Base-by-base conservation (phyloP, 1,284 basidiomycete species). In the Microbotryomycetes sp. region DNA sequence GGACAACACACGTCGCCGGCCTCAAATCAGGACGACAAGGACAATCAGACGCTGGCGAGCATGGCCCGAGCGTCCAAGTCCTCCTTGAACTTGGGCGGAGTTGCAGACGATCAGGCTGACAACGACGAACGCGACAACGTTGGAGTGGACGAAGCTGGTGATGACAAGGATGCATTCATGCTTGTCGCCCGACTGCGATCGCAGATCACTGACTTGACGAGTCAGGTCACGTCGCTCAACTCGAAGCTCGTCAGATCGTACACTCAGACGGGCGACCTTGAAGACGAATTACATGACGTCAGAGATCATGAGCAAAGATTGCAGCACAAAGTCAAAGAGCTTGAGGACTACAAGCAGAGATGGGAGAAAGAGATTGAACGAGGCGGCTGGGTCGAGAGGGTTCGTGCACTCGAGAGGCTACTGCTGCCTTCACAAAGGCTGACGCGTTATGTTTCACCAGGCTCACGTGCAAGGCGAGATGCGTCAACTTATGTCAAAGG, bases 171-270 rank as follows among this genome's bases (percentile, higher is more conserved):
- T 12, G 54, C 36, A 7, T 58, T 59, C 6, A 81, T 85, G 77
- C 81, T 93, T 69, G 89, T 93, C 70, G 76, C 81, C 15, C 86
- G 88, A 0, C 80, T 96, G 23, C 85, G 89, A 30, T 76, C 80
- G 2, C 92, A 96, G 74, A 83, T 96, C 19, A 82, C 85, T 59
- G 89, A 96, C 73, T 81, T 97, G 54, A 86, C 88, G 71, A 85
- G 87, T 28, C 93, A 97, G 76, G 89, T 96, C 49, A 85, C 86
- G 26, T 84, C 88, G 73, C 86, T 97, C 66, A 97, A 97, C 76
- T 79, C 81, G 73, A 97, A 98, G 76, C 87, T 98, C 52, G 90
- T 98, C 64, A 81, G 83, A 59, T 91, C 89, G 2, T 96, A 97
- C 76, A 89, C 93, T 73, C 84, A 89, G 51, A 85, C 94, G 48